These are phyloP conservation scores for Hyphodiscus hymeniophilus DNA, from an alignment of 495 filamentous ascomycete species.

Conservation along the genomic window DNA sequence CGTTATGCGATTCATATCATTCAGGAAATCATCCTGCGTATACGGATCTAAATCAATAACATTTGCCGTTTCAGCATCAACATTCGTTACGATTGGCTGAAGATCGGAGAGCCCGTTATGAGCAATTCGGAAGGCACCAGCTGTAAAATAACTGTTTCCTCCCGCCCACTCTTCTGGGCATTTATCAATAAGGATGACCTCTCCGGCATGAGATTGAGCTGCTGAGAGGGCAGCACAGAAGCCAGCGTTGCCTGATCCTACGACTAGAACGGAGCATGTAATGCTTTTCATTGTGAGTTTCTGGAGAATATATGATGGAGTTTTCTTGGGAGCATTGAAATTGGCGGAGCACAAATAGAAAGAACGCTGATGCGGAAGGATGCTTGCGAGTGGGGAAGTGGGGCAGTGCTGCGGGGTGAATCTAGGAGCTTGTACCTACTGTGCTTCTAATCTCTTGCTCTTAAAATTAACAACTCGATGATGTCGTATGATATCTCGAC, in stretches of 20 bases:
- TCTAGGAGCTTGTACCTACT: no score
- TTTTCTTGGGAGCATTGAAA: no score
- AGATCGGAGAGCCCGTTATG: slow-evolving; percentile 40
- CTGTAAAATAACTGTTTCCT: slow-evolving; percentile 52
- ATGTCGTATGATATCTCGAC: slow-evolving; percentile 28
- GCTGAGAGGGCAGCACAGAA: slow-evolving; percentile 47
- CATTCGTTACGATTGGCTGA: slow-evolving; percentile 38
- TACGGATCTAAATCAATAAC: slow-evolving; percentile 40
- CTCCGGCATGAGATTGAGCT: slow-evolving; percentile 26
- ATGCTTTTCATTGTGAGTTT: background rate
- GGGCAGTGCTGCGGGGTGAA: no score
- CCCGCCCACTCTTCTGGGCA: slow-evolving; percentile 43
- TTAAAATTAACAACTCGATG: no score
- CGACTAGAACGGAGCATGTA: slow-evolving; percentile 40
- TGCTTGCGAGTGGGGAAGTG: no score
- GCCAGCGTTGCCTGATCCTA: slow-evolving; percentile 52
- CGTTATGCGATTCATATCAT: slow-evolving; percentile 43
- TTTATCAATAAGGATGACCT: slow-evolving; percentile 45
- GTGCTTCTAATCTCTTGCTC: no score
- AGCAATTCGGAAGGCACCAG: slow-evolving; percentile 44
- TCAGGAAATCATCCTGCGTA: slow-evolving; percentile 33
- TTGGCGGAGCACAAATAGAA: no score
- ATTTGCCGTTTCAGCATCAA: slow-evolving; percentile 24
- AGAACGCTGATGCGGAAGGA: no score
- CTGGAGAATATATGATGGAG: no score